These are phyloP conservation scores for Fusarium xyrophilum DNA, from an alignment of 2,329 filamentous ascomycete species.

Conservation along the genomic window DNA sequence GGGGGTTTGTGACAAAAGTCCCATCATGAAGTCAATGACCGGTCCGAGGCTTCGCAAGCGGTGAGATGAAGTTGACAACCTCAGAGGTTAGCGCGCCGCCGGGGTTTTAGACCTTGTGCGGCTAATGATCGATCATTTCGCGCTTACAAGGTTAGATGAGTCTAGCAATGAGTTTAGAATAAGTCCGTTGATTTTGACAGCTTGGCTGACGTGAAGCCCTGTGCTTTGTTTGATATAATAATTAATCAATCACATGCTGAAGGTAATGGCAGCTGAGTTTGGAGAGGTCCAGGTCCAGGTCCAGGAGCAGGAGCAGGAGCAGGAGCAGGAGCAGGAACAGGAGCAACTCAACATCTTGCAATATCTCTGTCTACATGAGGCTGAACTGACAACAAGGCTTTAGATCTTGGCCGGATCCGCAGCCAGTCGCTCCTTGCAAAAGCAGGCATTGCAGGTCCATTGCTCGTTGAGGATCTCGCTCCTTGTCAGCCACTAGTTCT, in stretches of 20 bases:
- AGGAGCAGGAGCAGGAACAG: no score
- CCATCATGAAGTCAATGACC: constrained; percentile 19
- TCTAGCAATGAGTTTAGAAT: constrained; percentile 12
- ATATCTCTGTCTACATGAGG: background rate
- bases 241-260: constrained; percentile 2
- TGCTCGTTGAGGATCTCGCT: constrained; percentile 14
- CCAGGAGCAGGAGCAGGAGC: no score
- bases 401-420: constrained; percentile 35
- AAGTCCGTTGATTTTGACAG: background rate
- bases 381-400: constrained; percentile 3
- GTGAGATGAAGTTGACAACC: constrained; percentile 35
- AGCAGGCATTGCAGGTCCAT: constrained; percentile 8
- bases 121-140: constrained; percentile 28
- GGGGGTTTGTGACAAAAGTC: constrained; percentile 19
- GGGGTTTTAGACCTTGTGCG: constrained; percentile 30
- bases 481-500: constrained; percentile 20
- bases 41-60: constrained; percentile 25
- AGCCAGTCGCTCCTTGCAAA: constrained; percentile 22
- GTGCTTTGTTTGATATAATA: background rate
- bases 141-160: constrained; percentile 20
- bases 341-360: background rate
- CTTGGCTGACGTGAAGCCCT: constrained; percentile 2
- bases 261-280: background rate
- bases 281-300: background rate
- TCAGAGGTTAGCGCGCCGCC: constrained; percentile 26